Base-by-base conservation (phyloP, 495 filamentous ascomycete species). In the Polyplosphaeria fusca region DNA sequence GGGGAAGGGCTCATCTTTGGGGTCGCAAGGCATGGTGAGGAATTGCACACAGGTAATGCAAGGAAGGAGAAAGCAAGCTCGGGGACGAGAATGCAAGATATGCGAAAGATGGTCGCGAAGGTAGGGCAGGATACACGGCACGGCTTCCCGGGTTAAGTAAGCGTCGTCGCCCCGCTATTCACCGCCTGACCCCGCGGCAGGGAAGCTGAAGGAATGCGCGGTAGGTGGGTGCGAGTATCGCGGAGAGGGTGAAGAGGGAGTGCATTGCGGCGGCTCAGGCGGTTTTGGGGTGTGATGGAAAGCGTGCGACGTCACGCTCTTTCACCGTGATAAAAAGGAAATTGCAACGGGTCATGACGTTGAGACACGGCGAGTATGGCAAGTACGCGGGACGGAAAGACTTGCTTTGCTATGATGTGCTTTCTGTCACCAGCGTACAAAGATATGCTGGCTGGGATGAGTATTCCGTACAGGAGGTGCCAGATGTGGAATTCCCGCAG, bases 1-100 rank as follows among this genome's bases (percentile, higher is more conserved):
- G 12, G 52, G 52, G 28, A 55, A 55, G 1, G 51, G 30, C 30
- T 35, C 30, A 35, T 35, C 30, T 14, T 35, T 14, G 30, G 30
- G 30, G 7, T 14, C 14, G 30, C 30, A 14, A 35, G 30, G 30
- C 30, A 35, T 35, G 7, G 30, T 35, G 7, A 14, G 30, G 30
- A 14, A 35, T 7, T 35, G 30, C 7, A 14, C 14, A 14, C 14
- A 7, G 30, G 7, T 35, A 35, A 7, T 35, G 14, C 14, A 14
- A 35, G 7, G 7, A 14, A 35, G 30, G 30, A n/a, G 30, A 35
- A 35, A 14, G 7, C 30, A 7, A 7, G 14, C 14, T 35, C 7
- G 30, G 30, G 30, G 14, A 14, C 30, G 30, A n/a, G n/a, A n/a
- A n/a, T n/a, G n/a, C n/a, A n/a, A n/a, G n/a, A n/a, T n/a, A 7